Base-by-base conservation (phyloP, 2,329 filamentous ascomycete genomes). In the Exophiala spinifera region DNA sequence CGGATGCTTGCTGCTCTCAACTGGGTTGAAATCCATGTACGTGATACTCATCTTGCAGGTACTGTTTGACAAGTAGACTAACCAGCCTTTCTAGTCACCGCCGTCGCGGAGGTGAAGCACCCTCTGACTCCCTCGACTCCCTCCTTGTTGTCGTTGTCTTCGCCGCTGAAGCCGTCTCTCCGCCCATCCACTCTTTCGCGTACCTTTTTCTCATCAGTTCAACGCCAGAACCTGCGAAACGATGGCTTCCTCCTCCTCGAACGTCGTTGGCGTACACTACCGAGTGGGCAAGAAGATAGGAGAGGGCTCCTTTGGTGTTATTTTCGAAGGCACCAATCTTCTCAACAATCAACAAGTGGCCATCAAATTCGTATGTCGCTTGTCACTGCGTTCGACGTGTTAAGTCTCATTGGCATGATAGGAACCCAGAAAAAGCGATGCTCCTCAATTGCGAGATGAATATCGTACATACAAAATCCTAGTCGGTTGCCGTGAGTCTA, bases 381-480 rank as follows among this genome's bases (percentile, higher is more conserved):
- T 47, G 31, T 53, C 15, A 46, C 36, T 4, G 40, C 21, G 33
- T 58, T 49, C 48, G 37, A 51, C 56, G 8, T 55, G 64, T 69
- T 60, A 72, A 21, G 52, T 45, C 49, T 61, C 53, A 55, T 52
- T 49, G 31, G 40, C 44, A 33, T 25, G 23, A n/a, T 64, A 95
- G 90, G 94, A 99, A 87, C 94, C 94, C 56, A 84, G 94, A 66
- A 99, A 99, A 79, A 97, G 92, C 74, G 94, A 99, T 77, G 94
- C 94, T 70, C 94, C 94, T 54, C 94, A 99, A 74, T 78, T 99
- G 64, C 87, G 94, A 74, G 94, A 99, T 81, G 94, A 99, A 74
- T 99, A 99, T 74, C 85, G 94, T 69, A 99, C 94, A 57, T 99
- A 99, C 80, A 99, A 99, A 81, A 97, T 99, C 67, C 84, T 99